Evolutionary conservation across 2,329 filamentous ascomycete genomes (phyloP), one percentile per base, ranked within the genome.

Genomic region (Cercospora sp.): DNA sequence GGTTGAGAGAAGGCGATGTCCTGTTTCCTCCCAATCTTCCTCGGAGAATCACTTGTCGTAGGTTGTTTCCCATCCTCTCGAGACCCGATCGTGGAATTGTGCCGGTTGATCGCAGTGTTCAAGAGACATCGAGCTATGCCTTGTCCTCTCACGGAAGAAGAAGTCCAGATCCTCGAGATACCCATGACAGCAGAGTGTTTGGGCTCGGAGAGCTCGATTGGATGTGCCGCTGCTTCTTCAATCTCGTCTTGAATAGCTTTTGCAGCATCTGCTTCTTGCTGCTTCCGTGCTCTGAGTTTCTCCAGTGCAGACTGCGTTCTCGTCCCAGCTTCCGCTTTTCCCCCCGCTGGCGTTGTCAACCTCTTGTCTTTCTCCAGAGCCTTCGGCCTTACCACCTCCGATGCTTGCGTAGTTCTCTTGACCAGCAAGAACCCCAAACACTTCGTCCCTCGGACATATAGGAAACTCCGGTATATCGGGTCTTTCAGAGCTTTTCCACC

Each of bases 121-220:
- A 90, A 76, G 57, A 90, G 77, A 64, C 82, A 81, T 63, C 83
- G 83, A 3, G 87, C 88, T 63, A 89, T 84, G 8, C 87, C 86
- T 71, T 84, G 83, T 51, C 85, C 79, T 33, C 88, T 83, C 67
- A 86, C 84, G 1, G 83, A 81, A 5, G 81, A 83, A 7, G 85
- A 87, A 0, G 87, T 88, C 89, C 89, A 91, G 71, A 91, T 88
- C 31, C 89, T 84, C 26, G 88, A 89, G 28, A 91, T 84, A 18
- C 88, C 87, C 64, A 90, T 81, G n/a, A 85, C 80, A 2, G 85
- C 87, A 2, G 82, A 78, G 28, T 64, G 59, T 2, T 40, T 42
- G 5, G 63, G 63, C 12, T 64, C 48, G 5, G 74, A 74, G 28
- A 77, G 65, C 20, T 72, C 57, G 2, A 78, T 61, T 0, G 74